A percentile compares a stretch with the other conserved stretches of the same genome.
These are phyloP conservation scores for Pseudopithomyces maydicus DNA, from an alignment of 2,329 filamentous ascomycete genomes.

Conservation along the genomic window DNA sequence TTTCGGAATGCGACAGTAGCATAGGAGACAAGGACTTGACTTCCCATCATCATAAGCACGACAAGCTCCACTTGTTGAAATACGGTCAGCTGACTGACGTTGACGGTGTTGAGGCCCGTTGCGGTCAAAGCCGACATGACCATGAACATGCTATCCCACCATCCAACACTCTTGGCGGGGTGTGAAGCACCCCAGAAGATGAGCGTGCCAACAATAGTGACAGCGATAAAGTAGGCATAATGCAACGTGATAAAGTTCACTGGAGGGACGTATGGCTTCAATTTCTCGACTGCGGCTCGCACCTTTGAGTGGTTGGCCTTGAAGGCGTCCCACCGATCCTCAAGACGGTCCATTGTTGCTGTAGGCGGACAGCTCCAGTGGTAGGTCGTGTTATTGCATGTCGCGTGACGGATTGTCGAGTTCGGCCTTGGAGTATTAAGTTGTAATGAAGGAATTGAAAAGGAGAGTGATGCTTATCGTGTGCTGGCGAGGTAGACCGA, in stretches of 20 bases:
- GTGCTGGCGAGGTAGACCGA: constrained; percentile 2
- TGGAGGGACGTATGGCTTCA: constrained; percentile 24
- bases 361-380: not conserved
- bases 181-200: constrained; percentile 29
- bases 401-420: not conserved
- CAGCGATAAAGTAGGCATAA: constrained; percentile 26
- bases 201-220: constrained; percentile 20
- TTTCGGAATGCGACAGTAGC: constrained; percentile 27
- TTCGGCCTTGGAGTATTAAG: too few relatives aligned
- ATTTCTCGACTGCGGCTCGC: not conserved
- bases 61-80: constrained; percentile 23
- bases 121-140: constrained; percentile 17
- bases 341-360: not conserved
- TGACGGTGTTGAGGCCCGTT: constrained; percentile 25
- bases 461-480: constrained; percentile 4
- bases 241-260: constrained; percentile 29
- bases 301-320: constrained; percentile 1
- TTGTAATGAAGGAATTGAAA: not conserved
- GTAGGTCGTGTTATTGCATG: not conserved
- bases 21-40: constrained; percentile 25
- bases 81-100: constrained; percentile 26
- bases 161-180: constrained; percentile 25
- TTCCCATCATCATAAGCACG: constrained; percentile 30
- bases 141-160: constrained; percentile 31
- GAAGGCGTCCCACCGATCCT: constrained; percentile 6